A percentile compares a stretch with the other conserved stretches of the same genome.
Evolutionary conservation across 768 basidiomycete species (phyloP).

Genomic region (Cyathus striatus): DNA sequence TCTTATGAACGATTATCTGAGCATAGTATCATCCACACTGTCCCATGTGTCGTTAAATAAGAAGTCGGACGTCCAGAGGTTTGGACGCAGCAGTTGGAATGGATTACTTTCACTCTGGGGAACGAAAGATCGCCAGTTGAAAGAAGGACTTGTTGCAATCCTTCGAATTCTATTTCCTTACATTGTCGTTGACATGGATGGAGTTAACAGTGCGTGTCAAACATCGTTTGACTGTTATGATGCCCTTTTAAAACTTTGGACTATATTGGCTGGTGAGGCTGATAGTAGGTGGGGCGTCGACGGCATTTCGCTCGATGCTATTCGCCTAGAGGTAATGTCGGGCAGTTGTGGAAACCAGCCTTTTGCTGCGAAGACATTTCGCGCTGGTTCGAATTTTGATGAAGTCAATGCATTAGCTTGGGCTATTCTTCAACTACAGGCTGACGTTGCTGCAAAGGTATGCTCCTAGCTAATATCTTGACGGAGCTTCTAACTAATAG

Average conservation of each 20-base stretch:
- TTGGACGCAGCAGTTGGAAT: slow-evolving; percentile 62
- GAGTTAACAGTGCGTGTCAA: slow-evolving; percentile 12
- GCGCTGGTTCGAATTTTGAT: slow-evolving; percentile 71
- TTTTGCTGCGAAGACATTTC: slow-evolving; percentile 64
- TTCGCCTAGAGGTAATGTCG: slow-evolving; percentile 49
- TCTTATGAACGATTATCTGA: slow-evolving; percentile 71
- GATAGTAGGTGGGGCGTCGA: slow-evolving; percentile 63
- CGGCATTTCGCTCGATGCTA: slow-evolving; percentile 54
- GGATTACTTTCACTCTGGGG: slow-evolving; percentile 68
- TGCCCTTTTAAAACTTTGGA: slow-evolving; percentile 48
- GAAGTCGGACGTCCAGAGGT: slow-evolving; percentile 48
- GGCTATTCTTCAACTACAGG: slow-evolving; percentile 75
- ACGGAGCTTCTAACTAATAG: slow-evolving; percentile 2
- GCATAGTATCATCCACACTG: slow-evolving; percentile 63
- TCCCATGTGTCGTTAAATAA: slow-evolving; percentile 77
- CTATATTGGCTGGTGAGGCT: slow-evolving; percentile 54
- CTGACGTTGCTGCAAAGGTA: slow-evolving; percentile 67
- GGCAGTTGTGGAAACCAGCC: slow-evolving; percentile 20
- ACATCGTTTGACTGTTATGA: slow-evolving; percentile 35
- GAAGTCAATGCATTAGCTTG: slow-evolving; percentile 67
- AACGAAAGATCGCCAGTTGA: slow-evolving; percentile 69
- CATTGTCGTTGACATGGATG: slow-evolving; percentile 33
- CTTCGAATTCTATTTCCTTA: slow-evolving; percentile 73
- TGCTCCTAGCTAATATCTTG: slow-evolving; percentile 1
- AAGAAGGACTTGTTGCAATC: slow-evolving; percentile 76